phyloP scores from a whole-genome alignment of 768 basidiomycete genomes.

The Xanthoconium purpureum region DNA sequence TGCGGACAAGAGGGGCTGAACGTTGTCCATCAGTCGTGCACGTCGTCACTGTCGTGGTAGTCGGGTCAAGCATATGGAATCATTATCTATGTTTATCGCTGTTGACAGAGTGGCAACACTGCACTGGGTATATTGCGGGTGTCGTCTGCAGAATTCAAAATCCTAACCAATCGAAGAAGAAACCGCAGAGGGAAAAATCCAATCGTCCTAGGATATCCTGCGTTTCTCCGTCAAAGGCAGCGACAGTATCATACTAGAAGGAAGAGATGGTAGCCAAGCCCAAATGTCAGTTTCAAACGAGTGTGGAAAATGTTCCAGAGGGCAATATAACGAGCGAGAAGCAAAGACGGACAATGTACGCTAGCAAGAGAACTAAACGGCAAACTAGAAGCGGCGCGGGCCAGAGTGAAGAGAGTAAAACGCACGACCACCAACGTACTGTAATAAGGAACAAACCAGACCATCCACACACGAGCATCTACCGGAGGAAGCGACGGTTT shows the following conservation, averaged over 20 bases:
- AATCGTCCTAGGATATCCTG: slow-evolving; percentile 24
- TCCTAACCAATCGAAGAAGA: slow-evolving; percentile 10
- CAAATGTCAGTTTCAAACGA: slow-evolving; percentile 58
- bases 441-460: slow-evolving; percentile 29
- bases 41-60: slow-evolving; percentile 15
- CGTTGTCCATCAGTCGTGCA: slow-evolving; percentile 51
- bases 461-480: slow-evolving; percentile 14
- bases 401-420: slow-evolving; percentile 24
- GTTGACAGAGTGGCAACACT: slow-evolving; percentile 35
- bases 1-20: slow-evolving; percentile 71
- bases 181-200: slow-evolving; percentile 7
- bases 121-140: slow-evolving; percentile 33
- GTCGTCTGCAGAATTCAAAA: slow-evolving; percentile 14
- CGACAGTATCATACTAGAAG: slow-evolving; percentile 47
- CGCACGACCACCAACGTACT: slow-evolving; percentile 28
- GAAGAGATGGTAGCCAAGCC: slow-evolving; percentile 42
- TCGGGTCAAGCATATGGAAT: background rate
- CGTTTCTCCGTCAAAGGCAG: slow-evolving; percentile 37
- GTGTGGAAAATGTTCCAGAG: slow-evolving; percentile 52
- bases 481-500: slow-evolving; percentile 37
- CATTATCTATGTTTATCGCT: slow-evolving; percentile 31
- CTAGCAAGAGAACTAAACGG: slow-evolving; percentile 39
- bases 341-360: slow-evolving; percentile 39
- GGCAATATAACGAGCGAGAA: slow-evolving; percentile 29
- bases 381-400: slow-evolving; percentile 37